A percentile compares a stretch with the other conserved stretches of the same genome.
These are phyloP conservation scores for Calamus simplicifolius DNA, from an alignment of 176 grass and related monocot genomes.

Conservation along the genomic window DNA sequence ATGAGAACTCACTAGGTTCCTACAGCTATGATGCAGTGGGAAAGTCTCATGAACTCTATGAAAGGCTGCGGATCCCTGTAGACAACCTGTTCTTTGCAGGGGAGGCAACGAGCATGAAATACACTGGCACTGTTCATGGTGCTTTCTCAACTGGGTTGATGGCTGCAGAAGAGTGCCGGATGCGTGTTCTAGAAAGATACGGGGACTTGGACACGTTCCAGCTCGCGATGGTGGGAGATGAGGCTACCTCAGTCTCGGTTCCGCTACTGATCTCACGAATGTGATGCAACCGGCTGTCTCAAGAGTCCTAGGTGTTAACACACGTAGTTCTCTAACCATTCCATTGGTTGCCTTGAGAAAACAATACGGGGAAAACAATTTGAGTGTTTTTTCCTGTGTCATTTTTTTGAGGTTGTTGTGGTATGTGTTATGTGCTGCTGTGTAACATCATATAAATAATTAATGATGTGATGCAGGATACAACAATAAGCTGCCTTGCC, in stretches of 20 bases:
- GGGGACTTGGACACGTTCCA: slow-evolving; percentile 66
- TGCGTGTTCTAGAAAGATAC: slow-evolving; percentile 82
- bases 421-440: slow-evolving; percentile 37
- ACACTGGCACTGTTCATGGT: slow-evolving; percentile 81
- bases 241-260: slow-evolving; percentile 54
- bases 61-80: slow-evolving; percentile 80
- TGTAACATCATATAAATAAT: not conserved
- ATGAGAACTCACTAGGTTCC: slow-evolving; percentile 80
- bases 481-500: no score
- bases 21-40: slow-evolving; percentile 87
- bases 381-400: slow-evolving; percentile 5
- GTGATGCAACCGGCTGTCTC: slow-evolving; percentile 3
- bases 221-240: slow-evolving; percentile 58
- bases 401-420: slow-evolving; percentile 14
- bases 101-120: slow-evolving; percentile 83
- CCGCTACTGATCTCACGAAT: slow-evolving; percentile 87
- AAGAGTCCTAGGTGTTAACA: not conserved
- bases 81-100: slow-evolving; percentile 98
- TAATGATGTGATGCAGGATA: no score
- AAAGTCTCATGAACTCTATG: slow-evolving; percentile 56
- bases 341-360: slow-evolving; percentile 44
- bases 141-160: slow-evolving; percentile 88
- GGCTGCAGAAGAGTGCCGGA: slow-evolving; percentile 85
- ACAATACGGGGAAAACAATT: slow-evolving; percentile 9
- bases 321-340: slow-evolving; percentile 18